These are phyloP conservation scores for Aspergillus affinis DNA, from an alignment of 495 filamentous ascomycete genomes.

Conservation along the genomic window DNA sequence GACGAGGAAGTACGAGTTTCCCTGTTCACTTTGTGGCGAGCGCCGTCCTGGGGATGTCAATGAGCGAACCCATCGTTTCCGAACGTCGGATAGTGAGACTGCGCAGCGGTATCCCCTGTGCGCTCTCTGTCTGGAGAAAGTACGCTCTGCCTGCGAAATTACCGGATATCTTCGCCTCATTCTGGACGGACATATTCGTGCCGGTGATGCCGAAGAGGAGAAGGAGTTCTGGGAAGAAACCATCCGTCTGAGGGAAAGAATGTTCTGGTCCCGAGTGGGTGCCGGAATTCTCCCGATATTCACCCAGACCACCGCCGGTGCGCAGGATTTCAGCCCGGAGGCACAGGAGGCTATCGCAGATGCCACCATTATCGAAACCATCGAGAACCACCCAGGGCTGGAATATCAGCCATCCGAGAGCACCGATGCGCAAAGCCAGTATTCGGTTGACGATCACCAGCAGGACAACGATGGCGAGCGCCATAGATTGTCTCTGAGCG, in stretches of 20 bases:
- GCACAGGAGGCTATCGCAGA: background rate
- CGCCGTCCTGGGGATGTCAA: conserved; percentile 64
- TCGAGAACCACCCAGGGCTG: conserved; percentile 1
- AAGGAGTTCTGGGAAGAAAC: conserved; percentile 92
- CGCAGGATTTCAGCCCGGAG: conserved; percentile 8
- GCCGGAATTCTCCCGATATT: conserved; percentile 80
- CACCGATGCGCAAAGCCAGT: background rate
- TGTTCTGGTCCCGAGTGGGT: conserved; percentile 94
- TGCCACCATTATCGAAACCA: background rate
- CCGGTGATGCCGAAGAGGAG: conserved; percentile 72
- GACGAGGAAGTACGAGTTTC: conserved; percentile 59
- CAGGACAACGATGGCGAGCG: conserved; percentile 10
- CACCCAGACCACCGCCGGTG: conserved; percentile 20
- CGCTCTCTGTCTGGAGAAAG: conserved; percentile 77
- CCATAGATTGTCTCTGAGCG: conserved; percentile 6
- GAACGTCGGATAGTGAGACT: conserved; percentile 78
- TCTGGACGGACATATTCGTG: conserved; percentile 82
- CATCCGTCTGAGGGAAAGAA: conserved; percentile 80
- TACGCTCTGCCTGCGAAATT: conserved; percentile 88
- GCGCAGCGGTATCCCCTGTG: conserved; percentile 90
- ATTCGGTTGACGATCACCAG: conserved; percentile 2
- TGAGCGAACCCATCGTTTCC: conserved; percentile 82
- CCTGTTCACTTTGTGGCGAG: conserved; percentile 91
- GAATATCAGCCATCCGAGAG: background rate
- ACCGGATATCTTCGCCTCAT: conserved; percentile 85